These are phyloP conservation scores for Cyclostephanos tholiformis DNA, from an alignment of 108 stramenopile species.

Conservation along the genomic window DNA sequence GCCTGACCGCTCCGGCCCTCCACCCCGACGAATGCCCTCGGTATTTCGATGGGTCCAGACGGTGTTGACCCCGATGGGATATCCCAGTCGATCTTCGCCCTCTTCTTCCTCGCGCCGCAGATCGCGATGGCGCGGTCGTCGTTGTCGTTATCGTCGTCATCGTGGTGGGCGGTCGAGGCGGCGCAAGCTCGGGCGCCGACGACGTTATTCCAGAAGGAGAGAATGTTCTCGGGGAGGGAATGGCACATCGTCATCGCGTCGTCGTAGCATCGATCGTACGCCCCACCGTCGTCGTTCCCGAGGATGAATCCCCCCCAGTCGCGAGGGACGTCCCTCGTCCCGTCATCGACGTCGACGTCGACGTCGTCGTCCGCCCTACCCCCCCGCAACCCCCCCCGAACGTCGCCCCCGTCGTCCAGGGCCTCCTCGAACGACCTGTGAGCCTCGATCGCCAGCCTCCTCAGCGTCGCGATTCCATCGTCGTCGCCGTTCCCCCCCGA, in stretches of 20 bases:
- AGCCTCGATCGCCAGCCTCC: neutral
- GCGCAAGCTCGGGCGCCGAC: neutral
- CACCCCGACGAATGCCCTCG: neutral
- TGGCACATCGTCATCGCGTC: neutral
- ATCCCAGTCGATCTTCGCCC: neutral
- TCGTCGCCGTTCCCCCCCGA: neutral
- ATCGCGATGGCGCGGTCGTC: neutral
- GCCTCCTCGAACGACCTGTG: neutral
- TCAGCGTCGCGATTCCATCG: neutral
- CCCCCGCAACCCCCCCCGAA: too few relatives aligned
- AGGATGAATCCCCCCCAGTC: neutral
- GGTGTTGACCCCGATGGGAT: neutral
- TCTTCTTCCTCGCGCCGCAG: neutral
- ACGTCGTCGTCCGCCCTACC: neutral
- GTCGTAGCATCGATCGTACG: neutral
- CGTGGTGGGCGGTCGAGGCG: neutral
- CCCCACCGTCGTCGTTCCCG: neutral
- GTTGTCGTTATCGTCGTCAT: neutral
- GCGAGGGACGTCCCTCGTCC: neutral
- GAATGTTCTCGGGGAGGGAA: neutral
- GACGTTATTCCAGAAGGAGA: conserved; percentile 3
- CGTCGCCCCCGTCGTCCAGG: neutral
- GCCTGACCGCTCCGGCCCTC: too few relatives aligned
- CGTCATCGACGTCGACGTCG: neutral
- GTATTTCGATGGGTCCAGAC: neutral